Base-by-base conservation (phyloP, 2,329 filamentous ascomycete genomes). In the Graphilbum ipis-grandicollis region DNA sequence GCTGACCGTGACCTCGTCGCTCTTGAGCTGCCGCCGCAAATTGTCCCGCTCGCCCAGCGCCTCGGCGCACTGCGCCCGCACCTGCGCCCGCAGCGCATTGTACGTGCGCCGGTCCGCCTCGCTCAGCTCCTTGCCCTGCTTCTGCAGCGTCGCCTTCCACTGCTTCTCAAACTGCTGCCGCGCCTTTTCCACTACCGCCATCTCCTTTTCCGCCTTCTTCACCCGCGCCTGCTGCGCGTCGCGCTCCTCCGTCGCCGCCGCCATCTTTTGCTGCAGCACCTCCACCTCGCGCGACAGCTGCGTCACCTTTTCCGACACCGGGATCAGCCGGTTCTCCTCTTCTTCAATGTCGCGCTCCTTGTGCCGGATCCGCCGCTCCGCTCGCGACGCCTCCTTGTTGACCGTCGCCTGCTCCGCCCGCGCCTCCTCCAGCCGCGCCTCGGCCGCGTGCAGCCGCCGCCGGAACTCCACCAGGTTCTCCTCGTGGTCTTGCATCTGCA, bases 391-490 rank as follows among this genome's bases (percentile, higher is more conserved):
- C 40, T 86, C 78, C 43, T 79, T 76, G 28, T 71, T 73, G 22
- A 82, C 77, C 40, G 79, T 71, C 4, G 77, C 70, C 49, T 96
- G 84, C n/a, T 88, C 80, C 47, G 75, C 78, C 46, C 82, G 79
- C 14, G 88, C 85, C 21, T 76, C 71, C 37, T 93, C 83, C 5
- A 96, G 71, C 40, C 71, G 74, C 44, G 70, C 71, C 49, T 93
- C 80, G 46, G 82, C 93, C 38, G 81, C 75, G 49, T 92, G 81
- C 17, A 94, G 78, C 26, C 83, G 85, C 34, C 90, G 81, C 36
- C 81, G 77, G 52, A 85, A 81, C 55, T 96, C 88, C 54, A 93
- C 93, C 17, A 98, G 65, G 47, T 96, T 86, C 51, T 93, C 84
- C 50, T 96, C 86, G 48, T 94, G 85, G 47, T 82, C 84, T 49